Base-by-base conservation (phyloP, 1,284 basidiomycete genomes). In the Puccinia triticina region DNA sequence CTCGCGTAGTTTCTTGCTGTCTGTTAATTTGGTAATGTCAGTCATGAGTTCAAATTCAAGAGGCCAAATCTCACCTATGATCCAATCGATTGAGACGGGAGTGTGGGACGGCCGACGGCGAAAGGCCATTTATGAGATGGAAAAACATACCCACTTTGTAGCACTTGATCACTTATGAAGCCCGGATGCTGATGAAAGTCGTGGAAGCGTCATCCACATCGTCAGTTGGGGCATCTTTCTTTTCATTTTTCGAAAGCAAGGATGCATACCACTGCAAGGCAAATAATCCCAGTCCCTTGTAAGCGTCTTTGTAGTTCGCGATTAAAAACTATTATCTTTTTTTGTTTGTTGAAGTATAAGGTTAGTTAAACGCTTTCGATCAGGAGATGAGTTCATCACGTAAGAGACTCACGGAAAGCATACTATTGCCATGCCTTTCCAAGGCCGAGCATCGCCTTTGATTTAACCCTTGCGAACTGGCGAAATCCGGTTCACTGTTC, bases 301-400 rank as follows among this genome's bases (percentile, higher is more conserved):
- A 85, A 46, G 10, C 83, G 83, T 14, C 83, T 83, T 37, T 85
- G 84, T 0, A 85, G 74, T 2, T 82, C 85, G 18, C 71, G 69
- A 1, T 83, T 53, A 64, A 85, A 85, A 16, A 85, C 53, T 29
- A 85, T 57, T 71, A 84, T 85, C 26, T 84, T 29, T 53, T 53
- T 21, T 53, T 57, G 55, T n/a, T 57, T n/a, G 16, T 11, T 34
- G 5, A 61, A 34, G 26, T 3, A 16, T 34, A 16, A 26, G 59
- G 26, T 18, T 23, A 64, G 57, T 46, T 40, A n/a, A 12, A 48
- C 57, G 48, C 8, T 2, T 26, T 23, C 29, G 23, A n/a, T 7
- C 29, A 3, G 34, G 12, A 26, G 16, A 21, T 26, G 1, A 11
- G 18, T 46, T 55, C 21, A 18, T 16, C 23, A 34, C 59, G 26